Base-by-base conservation (phyloP, 2,329 filamentous ascomycete species). In the Blumeria graminis region DNA sequence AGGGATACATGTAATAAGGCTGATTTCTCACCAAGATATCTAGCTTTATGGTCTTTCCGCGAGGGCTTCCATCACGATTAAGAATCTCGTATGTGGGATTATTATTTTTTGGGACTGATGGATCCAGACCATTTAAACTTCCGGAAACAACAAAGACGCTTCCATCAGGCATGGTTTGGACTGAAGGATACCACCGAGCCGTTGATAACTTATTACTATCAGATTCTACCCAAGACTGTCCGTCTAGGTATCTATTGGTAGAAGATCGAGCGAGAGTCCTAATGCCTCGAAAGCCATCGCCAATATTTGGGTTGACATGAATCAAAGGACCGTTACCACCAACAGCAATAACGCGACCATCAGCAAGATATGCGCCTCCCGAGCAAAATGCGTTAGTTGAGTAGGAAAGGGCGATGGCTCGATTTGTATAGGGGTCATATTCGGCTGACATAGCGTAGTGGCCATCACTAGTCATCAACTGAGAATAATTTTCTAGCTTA, bases 1-100 rank as follows among this genome's bases (percentile, higher is more conserved):
- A 80, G 3, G 77, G 77, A 62, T 80, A 80, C 76, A 78, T 78
- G 66, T 77, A 80, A 67, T 80, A 80, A 13, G 77, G 77, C 64
- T 79, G 75, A 60, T 76, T 77, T 63, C 72, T 72, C 56, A 68
- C 69, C 28, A 81, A 68, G 39, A 80, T 75, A 4, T 74, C 71
- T 69, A 80, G 71, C 8, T 66, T 65, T 46, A 72, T 69, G 62
- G 69, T 77, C 16, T 66, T 63, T 52, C 75, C 75, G 50, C 68
- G 65, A 3, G 71, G 69, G 46, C 71, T 64, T 57, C 74, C 77
- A 45, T 70, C 62, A 33, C 67, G 59, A 57, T 74, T 72, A n/a
- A 80, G 67, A 32, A 79, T 71, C 63, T 81, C 77, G 63, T 78
- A 80, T 1, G 77, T 81, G 2, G 77, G 77, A 62, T 81, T 80